Conservation (phyloP, 805 yeast species). For the Metschnikowia orientalis region DNA sequence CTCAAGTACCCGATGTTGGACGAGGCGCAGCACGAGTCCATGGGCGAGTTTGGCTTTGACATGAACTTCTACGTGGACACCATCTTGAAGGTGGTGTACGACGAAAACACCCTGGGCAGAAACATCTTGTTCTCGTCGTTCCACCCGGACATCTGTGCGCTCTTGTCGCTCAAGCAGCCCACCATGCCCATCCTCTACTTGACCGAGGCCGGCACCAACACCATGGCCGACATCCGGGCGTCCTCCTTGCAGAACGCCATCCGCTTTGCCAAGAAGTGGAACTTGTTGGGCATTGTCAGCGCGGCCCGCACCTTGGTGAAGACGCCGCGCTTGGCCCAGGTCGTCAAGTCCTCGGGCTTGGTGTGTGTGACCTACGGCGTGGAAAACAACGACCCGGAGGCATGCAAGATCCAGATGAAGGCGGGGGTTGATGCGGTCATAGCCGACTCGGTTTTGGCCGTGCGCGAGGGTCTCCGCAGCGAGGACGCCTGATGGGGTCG, state of each 20-base stretch:
- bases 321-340: conserved; percentile 85
- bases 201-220: conserved; percentile 80
- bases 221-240: conserved; percentile 90
- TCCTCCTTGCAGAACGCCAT: conserved; percentile 86
- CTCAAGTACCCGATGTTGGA: conserved; percentile 93
- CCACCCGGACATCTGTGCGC: conserved; percentile 87
- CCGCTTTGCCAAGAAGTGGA: conserved; percentile 87
- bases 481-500: no score
- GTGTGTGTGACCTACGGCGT: conserved; percentile 92
- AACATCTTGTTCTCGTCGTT: conserved; percentile 89
- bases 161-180: conserved; percentile 88
- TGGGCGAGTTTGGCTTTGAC: conserved; percentile 81
- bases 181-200: conserved; percentile 85
- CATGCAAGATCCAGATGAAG: conserved; percentile 78
- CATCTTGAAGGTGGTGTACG: conserved; percentile 69
- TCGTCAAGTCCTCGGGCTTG: conserved; percentile 85
- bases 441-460: conserved; percentile 90
- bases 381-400: conserved; percentile 77
- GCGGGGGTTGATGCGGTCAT: conserved; percentile 99
- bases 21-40: conserved; percentile 83
- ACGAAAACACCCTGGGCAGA: conserved; percentile 69
- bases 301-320: conserved; percentile 83
- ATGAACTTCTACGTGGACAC: conserved; percentile 87
- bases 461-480: conserved; percentile 68
- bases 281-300: conserved; percentile 83